These are phyloP conservation scores for Tricladium varicosporioides DNA, from an alignment of 2,329 filamentous ascomycete genomes.

Conservation along the genomic window DNA sequence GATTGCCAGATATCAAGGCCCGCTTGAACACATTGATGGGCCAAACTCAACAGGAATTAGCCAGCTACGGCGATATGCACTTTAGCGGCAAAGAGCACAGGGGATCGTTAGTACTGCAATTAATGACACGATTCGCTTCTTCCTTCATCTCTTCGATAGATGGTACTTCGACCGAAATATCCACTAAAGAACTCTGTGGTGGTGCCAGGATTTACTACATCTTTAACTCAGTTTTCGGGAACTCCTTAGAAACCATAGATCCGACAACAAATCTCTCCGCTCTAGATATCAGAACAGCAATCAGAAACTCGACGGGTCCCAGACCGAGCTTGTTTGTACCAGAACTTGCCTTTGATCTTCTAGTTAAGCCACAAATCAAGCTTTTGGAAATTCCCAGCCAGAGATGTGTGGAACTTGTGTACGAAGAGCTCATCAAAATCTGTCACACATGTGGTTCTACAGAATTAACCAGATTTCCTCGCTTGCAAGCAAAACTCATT, in stretches of 20 bases:
- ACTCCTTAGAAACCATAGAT: conserved; percentile 92
- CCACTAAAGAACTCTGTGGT: conserved; percentile 68
- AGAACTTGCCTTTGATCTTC: conserved; percentile 93
- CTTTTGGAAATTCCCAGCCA: conserved; percentile 92
- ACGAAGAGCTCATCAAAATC: conserved; percentile 98
- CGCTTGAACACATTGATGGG: conserved; percentile 97
- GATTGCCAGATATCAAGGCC: conserved; percentile 96
- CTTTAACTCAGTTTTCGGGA: conserved; percentile 65
- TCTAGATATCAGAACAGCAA: conserved; percentile 92
- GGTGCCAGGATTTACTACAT: conserved; percentile 36
- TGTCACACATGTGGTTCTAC: conserved; percentile 97
- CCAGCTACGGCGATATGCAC: conserved; percentile 95
- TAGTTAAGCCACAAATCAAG: conserved; percentile 99
- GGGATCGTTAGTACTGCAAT: conserved; percentile 88
- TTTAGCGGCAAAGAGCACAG: conserved; percentile 97
- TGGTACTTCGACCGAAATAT: conserved; percentile 97
- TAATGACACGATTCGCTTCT: conserved; percentile 97
- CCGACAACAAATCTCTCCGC: conserved; percentile 93
- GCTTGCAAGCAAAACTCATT: conserved; percentile 93
- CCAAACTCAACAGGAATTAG: conserved; percentile 97
- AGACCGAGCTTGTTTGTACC: conserved; percentile 95
- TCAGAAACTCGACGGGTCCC: conserved; percentile 95
- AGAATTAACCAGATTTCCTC: conserved; percentile 86
- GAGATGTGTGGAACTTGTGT: conserved; percentile 94
- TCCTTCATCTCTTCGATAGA: conserved; percentile 99